A percentile compares a stretch with the other conserved stretches of the same genome.
Conservation (phyloP, 129 eudicot genomes). For the Calendula officinalis region DNA sequence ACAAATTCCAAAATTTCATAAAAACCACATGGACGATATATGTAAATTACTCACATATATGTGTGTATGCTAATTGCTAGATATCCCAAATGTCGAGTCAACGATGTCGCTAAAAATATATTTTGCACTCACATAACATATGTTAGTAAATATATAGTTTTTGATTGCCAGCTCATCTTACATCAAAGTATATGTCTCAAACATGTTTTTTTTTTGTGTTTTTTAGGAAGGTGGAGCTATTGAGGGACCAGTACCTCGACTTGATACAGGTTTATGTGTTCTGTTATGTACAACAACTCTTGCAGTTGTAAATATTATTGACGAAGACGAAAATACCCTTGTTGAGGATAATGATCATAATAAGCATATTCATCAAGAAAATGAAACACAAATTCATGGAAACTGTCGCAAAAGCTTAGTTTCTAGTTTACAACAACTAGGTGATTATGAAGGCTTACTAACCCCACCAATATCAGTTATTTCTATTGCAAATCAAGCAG, state of each 20-base stretch:
- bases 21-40: too few species aligned
- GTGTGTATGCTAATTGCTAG: constrained; percentile 1
- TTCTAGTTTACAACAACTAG: constrained; percentile 73
- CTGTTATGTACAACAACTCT: constrained; percentile 73
- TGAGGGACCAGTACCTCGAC: constrained; percentile 95
- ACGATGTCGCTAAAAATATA: not conserved
- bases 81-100: not conserved
- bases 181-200: constrained; percentile 10
- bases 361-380: constrained; percentile 31
- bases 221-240: constrained; percentile 75
- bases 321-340: constrained; percentile 62
- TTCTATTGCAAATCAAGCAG: constrained; percentile 90
- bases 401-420: constrained; percentile 71
- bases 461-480: constrained; percentile 64
- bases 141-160: constrained; percentile 1
- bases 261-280: constrained; percentile 89
- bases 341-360: constrained; percentile 39
- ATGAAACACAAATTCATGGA: constrained; percentile 48
- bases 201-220: too few species aligned
- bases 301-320: constrained; percentile 66
- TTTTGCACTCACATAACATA: not conserved
- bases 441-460: constrained; percentile 78
- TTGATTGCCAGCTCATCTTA: constrained; percentile 5
- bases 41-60: too few species aligned
- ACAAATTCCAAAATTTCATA: too few species aligned